These are phyloP conservation scores for Yueomyces sp. DNA, from an alignment of 1,139 yeast genomes.

Conservation along the genomic window DNA sequence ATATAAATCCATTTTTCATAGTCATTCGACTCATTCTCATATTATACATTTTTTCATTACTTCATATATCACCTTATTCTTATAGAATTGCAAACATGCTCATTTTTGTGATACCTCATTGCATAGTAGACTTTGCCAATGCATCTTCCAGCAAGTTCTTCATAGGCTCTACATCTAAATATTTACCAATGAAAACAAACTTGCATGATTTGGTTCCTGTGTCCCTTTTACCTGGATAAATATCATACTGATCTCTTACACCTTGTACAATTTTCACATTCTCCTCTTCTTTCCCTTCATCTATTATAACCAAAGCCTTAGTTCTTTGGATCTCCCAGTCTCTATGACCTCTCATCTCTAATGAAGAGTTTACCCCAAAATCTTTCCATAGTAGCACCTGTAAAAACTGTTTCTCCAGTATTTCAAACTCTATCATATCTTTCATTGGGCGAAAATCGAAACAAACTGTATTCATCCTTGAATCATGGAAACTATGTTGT, in stretches of 20 bases:
- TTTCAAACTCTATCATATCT: constrained; percentile 10
- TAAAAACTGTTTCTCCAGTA: constrained; percentile 12
- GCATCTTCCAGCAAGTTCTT: constrained; percentile 8
- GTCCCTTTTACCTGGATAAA: constrained; percentile 39
- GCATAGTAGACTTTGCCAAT: background rate
- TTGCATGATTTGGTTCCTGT: constrained; percentile 33
- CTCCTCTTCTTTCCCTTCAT: constrained; percentile 16
- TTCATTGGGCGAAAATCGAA: constrained; percentile 16
- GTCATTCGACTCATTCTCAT: no score
- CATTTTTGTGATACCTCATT: no score
- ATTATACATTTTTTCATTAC: no score
- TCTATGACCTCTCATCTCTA: constrained; percentile 1
- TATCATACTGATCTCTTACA: constrained; percentile 83
- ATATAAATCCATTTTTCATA: no score
- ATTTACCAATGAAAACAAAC: constrained; percentile 76
- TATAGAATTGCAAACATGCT: no score
- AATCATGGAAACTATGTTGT: constrained; percentile 30
- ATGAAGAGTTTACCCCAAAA: constrained; percentile 17
- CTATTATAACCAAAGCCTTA: constrained; percentile 55
- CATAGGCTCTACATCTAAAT: constrained; percentile 28
- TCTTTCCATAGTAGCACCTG: constrained; percentile 23
- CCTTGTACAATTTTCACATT: constrained; percentile 73
- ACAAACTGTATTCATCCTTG: constrained; percentile 35
- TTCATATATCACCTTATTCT: no score
- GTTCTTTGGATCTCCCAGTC: constrained; percentile 60